Base-by-base conservation (phyloP, 495 filamentous ascomycete genomes). In the Penicillium argentinense region DNA sequence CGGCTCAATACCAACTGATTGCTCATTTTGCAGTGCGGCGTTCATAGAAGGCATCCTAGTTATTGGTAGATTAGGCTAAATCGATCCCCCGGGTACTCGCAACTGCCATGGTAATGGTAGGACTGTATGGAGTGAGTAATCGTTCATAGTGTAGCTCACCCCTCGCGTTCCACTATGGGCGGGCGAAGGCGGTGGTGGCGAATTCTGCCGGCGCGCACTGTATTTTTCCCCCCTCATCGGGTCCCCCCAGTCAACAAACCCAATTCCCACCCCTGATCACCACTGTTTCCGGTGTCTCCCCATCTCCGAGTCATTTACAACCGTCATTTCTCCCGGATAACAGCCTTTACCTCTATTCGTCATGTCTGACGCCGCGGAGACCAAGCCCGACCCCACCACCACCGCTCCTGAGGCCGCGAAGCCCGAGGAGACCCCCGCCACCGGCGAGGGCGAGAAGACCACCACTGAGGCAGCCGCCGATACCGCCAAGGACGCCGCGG, bases 351-450 rank as follows among this genome's bases (percentile, higher is more conserved):
- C 32, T 30, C 37, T 52, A 21, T 39, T 54, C 68, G 64, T 42
- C 53, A 76, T 76, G 73, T 72, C 73, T 68, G 72, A 73, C 66
- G 60, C 63, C 48, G 56, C 70, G 51, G 72, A 73, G 53, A 68
- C 67, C 53, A 74, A 74, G 63, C 69, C 72, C 52, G 69, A 78
- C 68, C 66, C 71, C 65, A 63, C 73, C 68, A 69, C 68, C 50
- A 55, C 57, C 51, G 64, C 63, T 63, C 62, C 64, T 65, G 71
- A 70, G 62, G 68, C 51, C 26, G 50, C 62, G 29, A 66, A 76
- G 60, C 58, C 66, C 39, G 68, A 63, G 51, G 68, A 63, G 51
- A 63, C 58, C 47, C 60, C 59, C 54, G 56, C 69, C 56, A 56
- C 68, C 28, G 45, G 64, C 26, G 62, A 67, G 53, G 68, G 56